Base-by-base conservation (phyloP, 78 protist genomes). In the Guillardia theta region DNA sequence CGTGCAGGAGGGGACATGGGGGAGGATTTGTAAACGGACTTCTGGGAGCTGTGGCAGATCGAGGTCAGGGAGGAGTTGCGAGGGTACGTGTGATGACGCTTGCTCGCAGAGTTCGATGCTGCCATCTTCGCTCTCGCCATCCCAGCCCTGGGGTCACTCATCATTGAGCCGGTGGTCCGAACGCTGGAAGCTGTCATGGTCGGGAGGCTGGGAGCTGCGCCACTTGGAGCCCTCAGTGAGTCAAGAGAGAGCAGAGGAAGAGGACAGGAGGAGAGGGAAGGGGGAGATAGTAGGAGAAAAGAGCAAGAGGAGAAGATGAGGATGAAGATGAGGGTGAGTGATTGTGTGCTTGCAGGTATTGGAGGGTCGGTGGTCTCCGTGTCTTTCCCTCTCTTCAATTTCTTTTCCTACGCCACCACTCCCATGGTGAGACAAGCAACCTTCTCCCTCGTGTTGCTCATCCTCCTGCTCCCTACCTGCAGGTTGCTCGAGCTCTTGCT, bases 311-410 rank as follows among this genome's bases (percentile, higher is more conserved):
- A 15, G 58, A 50, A 50, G 58, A 15, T 10, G 15, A 15, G 58
- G 58, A 50, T 10, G 58, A 15, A 50, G 58, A 50, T 10, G 15
- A 50, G 58, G 58, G 15, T 10, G 58, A 50, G 10, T 50, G 58
- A 50, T 50, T 50, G 58, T 50, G 58, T 15, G 58, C 15, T 50
- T 50, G 10, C 58, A n/a, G n/a, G n/a, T n/a, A 70, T 70, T 33
- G 83, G 83, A 6, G 83, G 83, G 6, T 70, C 83, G 6, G 83
- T 70, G 83, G 83, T 70, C 27, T 70, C 83, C 46, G 83, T 70
- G 9, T 22, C 46, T 43, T 70, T 70, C 22, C 83, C 83, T 36
- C 22, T 70, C 5, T 70, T 70, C 83, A 70, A 70, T 43, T 70
- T 70, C 83, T 70, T 70, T 43, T 22, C 36, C 83, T 70, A 70